phyloP scores from a whole-genome alignment of 2,329 filamentous ascomycete species.

The Kalaharituber pfeilii region DNA sequence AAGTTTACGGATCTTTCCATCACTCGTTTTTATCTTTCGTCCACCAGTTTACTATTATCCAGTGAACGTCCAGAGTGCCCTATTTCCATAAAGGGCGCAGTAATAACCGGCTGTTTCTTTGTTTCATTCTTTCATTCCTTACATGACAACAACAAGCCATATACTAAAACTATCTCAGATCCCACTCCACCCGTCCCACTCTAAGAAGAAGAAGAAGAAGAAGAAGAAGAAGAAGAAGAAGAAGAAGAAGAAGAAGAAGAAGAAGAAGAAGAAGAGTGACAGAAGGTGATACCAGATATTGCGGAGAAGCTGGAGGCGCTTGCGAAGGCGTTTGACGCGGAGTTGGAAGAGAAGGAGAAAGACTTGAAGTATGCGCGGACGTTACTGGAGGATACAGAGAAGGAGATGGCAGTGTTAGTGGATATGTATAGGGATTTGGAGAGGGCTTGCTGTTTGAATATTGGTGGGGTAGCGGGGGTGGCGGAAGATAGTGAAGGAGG shows the following conservation, averaged over 20 bases:
- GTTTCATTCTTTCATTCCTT: neutral
- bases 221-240: slow-evolving; percentile 10
- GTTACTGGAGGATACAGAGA: slow-evolving; percentile 33
- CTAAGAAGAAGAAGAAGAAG: slow-evolving; percentile 13
- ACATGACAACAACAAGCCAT: neutral
- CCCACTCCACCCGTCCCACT: slow-evolving; percentile 8
- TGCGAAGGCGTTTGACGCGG: slow-evolving; percentile 53
- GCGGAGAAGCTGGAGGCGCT: slow-evolving; percentile 56
- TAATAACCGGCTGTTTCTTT: no score
- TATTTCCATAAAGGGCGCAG: no score
- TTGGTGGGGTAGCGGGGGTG: neutral
- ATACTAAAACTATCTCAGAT: neutral
- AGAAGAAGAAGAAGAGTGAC: slow-evolving; percentile 51
- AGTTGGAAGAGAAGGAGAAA: slow-evolving; percentile 55
- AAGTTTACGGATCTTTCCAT: no score
- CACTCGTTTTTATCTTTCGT: neutral
- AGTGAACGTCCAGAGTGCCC: no score
- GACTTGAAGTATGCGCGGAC: slow-evolving; percentile 50
- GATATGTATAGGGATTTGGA: neutral
- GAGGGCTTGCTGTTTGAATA: neutral
- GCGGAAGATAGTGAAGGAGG: neutral
- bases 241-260: slow-evolving; percentile 25
- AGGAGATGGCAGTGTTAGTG: neutral
- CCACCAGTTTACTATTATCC: neutral
- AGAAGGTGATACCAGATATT: slow-evolving; percentile 50